Evolutionary conservation across 2,329 filamentous ascomycete species (phyloP).

Genomic region (Cytospora piceicola): DNA sequence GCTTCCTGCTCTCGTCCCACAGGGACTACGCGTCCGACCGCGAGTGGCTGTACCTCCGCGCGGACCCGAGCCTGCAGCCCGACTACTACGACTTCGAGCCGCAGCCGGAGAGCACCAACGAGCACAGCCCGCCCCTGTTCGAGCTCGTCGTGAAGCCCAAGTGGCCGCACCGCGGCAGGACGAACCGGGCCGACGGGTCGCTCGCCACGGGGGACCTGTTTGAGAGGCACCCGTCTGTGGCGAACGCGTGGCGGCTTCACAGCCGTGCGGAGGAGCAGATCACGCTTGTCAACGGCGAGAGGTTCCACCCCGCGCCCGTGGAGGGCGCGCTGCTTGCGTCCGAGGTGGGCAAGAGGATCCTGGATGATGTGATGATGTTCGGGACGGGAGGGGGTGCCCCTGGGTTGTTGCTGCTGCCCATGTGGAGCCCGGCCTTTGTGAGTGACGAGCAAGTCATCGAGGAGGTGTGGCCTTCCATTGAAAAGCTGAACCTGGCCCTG

Average conservation of each 20-base stretch:
- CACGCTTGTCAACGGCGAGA: slow-evolving; percentile 67
- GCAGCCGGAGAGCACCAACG: slow-evolving; percentile 33
- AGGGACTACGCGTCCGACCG: slow-evolving; percentile 57
- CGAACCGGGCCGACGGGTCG: slow-evolving; percentile 61
- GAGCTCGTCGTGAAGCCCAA: slow-evolving; percentile 59
- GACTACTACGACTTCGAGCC: slow-evolving; percentile 51
- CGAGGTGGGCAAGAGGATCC: slow-evolving; percentile 39
- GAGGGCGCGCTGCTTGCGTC: slow-evolving; percentile 56
- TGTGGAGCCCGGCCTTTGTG: slow-evolving; percentile 31
- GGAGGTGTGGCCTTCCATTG: slow-evolving; percentile 47
- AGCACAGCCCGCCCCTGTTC: slow-evolving; percentile 41
- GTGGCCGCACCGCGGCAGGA: slow-evolving; percentile 65
- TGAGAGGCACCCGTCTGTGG: slow-evolving; percentile 53
- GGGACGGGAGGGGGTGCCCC: slow-evolving; percentile 60
- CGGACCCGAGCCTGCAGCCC: slow-evolving; percentile 32
- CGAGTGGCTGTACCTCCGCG: slow-evolving; percentile 65
- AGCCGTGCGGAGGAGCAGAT: slow-evolving; percentile 65
- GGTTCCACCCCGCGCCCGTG: slow-evolving; percentile 66
- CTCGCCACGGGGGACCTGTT: slow-evolving; percentile 69
- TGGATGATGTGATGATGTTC: slow-evolving; percentile 64
- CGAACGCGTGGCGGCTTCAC: slow-evolving; percentile 64
- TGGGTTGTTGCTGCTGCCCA: slow-evolving; percentile 59
- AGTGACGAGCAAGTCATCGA: slow-evolving; percentile 45
- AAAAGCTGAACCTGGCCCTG: slow-evolving; percentile 51
- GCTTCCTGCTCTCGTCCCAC: slow-evolving; percentile 66